These are phyloP conservation scores for Onygena corvina DNA, from an alignment of 2,329 filamentous ascomycete species.

Conservation along the genomic window DNA sequence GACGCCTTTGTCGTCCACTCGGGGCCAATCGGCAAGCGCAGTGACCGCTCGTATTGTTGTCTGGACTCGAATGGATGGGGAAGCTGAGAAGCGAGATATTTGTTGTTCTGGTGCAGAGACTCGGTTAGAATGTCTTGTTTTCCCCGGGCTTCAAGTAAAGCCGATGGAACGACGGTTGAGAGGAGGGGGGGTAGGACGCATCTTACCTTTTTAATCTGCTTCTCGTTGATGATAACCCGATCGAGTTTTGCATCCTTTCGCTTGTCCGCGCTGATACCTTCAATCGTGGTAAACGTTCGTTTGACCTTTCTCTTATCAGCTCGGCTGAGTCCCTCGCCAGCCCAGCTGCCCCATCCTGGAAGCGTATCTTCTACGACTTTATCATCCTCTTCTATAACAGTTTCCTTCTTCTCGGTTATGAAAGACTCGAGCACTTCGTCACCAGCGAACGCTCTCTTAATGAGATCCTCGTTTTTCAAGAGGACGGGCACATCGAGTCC, in stretches of 20 bases:
- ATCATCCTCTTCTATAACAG: constrained; percentile 65
- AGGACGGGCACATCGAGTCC: constrained; percentile 32
- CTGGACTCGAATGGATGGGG: constrained; percentile 82
- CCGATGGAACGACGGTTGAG: not conserved
- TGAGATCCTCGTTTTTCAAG: constrained; percentile 50
- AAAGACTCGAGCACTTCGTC: constrained; percentile 75
- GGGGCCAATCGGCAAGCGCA: constrained; percentile 75
- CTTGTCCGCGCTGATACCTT: constrained; percentile 63
- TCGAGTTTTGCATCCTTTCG: constrained; percentile 73
- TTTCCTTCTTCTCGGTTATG: constrained; percentile 61
- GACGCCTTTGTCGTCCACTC: constrained; percentile 97
- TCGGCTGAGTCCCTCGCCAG: constrained; percentile 67
- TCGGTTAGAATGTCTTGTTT: not conserved
- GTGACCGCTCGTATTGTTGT: constrained; percentile 78
- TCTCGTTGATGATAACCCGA: constrained; percentile 85
- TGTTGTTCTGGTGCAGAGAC: constrained; percentile 50
- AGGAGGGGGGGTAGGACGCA: not conserved
- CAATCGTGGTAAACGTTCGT: constrained; percentile 37
- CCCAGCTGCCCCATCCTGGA: constrained; percentile 89
- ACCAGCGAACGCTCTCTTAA: constrained; percentile 76
- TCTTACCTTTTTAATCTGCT: constrained; percentile 68
- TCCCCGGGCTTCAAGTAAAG: constrained; percentile 14
- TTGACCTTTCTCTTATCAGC: constrained; percentile 47
- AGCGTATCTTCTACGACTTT: constrained; percentile 73
- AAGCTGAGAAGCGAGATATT: constrained; percentile 71